A percentile compares a stretch with the other conserved stretches of the same genome.
phyloP scores from a whole-genome alignment of 805 yeast genomes.

The Candida silvicultrix region DNA sequence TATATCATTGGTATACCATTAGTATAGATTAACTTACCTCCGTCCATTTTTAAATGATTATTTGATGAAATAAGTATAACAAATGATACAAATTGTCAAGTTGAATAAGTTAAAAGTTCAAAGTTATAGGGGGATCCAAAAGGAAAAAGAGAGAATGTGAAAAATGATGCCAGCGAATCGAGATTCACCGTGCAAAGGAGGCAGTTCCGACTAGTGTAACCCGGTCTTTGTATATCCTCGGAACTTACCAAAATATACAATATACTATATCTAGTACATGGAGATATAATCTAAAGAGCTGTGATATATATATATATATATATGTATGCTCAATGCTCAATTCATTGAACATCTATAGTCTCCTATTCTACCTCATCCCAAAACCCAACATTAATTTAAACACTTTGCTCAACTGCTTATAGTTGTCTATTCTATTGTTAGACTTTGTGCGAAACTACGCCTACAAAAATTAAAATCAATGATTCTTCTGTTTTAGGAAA shows the following conservation, averaged over 20 bases:
- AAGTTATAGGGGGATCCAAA: background rate
- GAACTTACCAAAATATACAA: too few species aligned
- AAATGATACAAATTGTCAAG: background rate
- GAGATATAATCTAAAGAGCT: too few species aligned
- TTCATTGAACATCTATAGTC: too few species aligned
- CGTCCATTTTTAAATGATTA: slow-evolving; percentile 15
- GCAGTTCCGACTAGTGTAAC: background rate
- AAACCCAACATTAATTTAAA: too few species aligned
- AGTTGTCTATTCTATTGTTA: background rate
- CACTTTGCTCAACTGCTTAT: too few species aligned
- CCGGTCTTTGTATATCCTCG: background rate
- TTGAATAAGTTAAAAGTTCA: background rate
- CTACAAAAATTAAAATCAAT: background rate
- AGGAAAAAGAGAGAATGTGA: background rate
- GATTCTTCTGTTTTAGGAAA: background rate
- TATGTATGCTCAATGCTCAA: too few species aligned
- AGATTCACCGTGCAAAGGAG: background rate
- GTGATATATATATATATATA: too few species aligned
- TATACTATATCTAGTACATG: too few species aligned
- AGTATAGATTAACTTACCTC: too few species aligned
- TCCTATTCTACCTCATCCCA: too few species aligned
- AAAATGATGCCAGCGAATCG: background rate
- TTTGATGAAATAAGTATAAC: background rate
- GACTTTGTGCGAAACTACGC: background rate
- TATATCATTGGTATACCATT: too few species aligned